Conservation (phyloP, 2,329 filamentous ascomycete genomes). For the Neonectria neomacrospora region DNA sequence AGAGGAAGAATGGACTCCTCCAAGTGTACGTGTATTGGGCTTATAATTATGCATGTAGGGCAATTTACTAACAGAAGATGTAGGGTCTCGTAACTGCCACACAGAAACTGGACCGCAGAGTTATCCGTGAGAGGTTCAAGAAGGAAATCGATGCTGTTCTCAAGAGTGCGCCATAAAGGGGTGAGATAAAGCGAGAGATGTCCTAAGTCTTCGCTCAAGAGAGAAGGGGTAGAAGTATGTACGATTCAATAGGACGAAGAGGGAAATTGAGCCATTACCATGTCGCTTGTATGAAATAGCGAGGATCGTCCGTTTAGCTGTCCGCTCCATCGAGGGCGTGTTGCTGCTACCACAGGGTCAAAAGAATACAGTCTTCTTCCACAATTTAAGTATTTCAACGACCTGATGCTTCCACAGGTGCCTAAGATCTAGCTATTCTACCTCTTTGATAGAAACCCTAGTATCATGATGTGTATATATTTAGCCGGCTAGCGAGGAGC, state of each 20-base stretch:
- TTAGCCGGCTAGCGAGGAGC: no score
- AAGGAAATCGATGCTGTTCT: constrained; percentile 58
- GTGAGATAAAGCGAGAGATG: background rate
- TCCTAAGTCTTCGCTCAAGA: background rate
- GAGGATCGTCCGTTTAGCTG: no score
- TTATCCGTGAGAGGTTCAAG: constrained; percentile 59
- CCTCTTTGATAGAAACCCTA: no score
- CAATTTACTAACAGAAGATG: constrained; percentile 24
- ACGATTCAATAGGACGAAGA: background rate
- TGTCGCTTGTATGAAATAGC: background rate
- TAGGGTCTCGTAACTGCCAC: constrained; percentile 69
- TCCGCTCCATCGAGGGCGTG: no score
- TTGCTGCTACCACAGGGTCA: no score
- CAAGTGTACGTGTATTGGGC: constrained; percentile 66
- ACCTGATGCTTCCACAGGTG: no score
- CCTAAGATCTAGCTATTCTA: no score
- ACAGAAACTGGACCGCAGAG: constrained; percentile 67
- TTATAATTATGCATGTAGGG: background rate
- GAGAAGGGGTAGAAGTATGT: background rate
- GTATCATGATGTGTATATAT: no score
- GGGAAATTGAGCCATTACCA: background rate
- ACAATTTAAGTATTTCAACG: no score
- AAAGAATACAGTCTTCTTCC: no score
- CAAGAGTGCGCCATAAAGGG: constrained; percentile 34
- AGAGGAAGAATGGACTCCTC: constrained; percentile 88